phyloP scores from a whole-genome alignment of 352 stramenopile genomes.

The Globisporangium polare region DNA sequence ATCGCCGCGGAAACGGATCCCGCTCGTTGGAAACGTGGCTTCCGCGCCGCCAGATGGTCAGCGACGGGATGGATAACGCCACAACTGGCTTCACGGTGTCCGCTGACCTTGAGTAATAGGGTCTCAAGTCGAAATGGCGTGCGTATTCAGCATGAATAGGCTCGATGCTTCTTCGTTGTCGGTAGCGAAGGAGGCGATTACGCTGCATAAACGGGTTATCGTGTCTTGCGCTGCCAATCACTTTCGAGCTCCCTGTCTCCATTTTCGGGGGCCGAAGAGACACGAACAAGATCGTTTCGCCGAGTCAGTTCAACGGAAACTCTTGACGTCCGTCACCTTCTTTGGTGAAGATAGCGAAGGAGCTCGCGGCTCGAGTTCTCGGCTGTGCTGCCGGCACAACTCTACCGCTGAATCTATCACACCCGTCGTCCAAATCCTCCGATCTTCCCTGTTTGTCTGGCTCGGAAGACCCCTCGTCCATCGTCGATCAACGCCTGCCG shows the following conservation, averaged over 20 bases:
- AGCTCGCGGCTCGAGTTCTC: neutral
- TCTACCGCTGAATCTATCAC: neutral
- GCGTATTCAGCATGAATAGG: no score
- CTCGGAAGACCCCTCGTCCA: neutral
- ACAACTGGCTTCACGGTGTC: neutral
- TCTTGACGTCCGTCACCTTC: neutral
- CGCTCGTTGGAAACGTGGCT: neutral
- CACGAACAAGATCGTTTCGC: conserved; percentile 1
- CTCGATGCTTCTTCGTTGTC: no score
- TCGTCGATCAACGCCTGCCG: neutral
- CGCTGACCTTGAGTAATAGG: neutral
- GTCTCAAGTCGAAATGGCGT: no score
- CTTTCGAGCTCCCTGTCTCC: neutral
- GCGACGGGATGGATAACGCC: neutral
- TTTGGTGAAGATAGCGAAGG: neutral
- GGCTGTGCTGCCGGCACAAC: neutral
- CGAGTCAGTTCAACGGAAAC: neutral
- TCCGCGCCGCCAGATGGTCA: neutral
- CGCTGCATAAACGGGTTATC: neutral
- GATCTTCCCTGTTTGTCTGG: neutral
- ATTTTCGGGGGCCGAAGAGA: neutral
- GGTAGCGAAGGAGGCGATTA: neutral
- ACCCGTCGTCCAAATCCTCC: neutral
- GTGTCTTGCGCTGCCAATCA: neutral
- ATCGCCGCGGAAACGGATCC: no score